Evolutionary conservation across 805 yeast species (phyloP).

Genomic region (Tetrapisispora pingtungensis): DNA sequence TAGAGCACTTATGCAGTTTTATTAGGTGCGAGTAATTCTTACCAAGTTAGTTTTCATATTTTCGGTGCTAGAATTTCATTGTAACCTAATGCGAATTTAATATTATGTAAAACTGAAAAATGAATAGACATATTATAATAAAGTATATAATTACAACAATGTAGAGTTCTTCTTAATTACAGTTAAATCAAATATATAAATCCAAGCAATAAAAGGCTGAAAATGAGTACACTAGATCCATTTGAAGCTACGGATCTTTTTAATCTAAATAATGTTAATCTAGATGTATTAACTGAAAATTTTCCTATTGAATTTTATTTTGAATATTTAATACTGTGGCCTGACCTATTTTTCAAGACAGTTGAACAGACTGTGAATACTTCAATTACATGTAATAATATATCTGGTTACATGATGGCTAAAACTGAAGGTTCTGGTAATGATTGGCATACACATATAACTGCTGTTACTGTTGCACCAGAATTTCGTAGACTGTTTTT

Average conservation of each 20-base stretch:
- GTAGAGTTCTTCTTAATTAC: no score
- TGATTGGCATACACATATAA: slow-evolving; percentile 94
- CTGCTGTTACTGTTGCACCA: slow-evolving; percentile 86
- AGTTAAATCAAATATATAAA: no score
- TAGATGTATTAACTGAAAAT: slow-evolving; percentile 88
- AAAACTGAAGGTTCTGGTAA: slow-evolving; percentile 79
- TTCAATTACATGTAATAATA: slow-evolving; percentile 7
- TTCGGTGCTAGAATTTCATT: no score
- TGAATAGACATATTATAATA: no score
- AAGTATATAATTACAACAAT: no score
- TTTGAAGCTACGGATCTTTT: slow-evolving; percentile 81
- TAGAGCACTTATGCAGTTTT: no score
- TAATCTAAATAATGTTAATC: slow-evolving; percentile 59
- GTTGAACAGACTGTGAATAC: slow-evolving; percentile 35
- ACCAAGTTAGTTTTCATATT: no score
- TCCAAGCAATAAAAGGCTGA: background rate
- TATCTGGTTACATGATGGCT: slow-evolving; percentile 84
- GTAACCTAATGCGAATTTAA: no score
- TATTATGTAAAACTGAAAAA: no score
- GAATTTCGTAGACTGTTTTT: slow-evolving; percentile 77
- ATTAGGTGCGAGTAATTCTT: no score
- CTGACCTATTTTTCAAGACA: slow-evolving; percentile 76
- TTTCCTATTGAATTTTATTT: slow-evolving; percentile 76
- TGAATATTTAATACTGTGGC: slow-evolving; percentile 80
- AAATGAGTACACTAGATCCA: slow-evolving; percentile 82